Percentiles rank a stretch among this genome's conserved stretches.
These are phyloP conservation scores for Sechiopsis laciniata DNA, from an alignment of 306 rosid genomes.

Conservation along the genomic window DNA sequence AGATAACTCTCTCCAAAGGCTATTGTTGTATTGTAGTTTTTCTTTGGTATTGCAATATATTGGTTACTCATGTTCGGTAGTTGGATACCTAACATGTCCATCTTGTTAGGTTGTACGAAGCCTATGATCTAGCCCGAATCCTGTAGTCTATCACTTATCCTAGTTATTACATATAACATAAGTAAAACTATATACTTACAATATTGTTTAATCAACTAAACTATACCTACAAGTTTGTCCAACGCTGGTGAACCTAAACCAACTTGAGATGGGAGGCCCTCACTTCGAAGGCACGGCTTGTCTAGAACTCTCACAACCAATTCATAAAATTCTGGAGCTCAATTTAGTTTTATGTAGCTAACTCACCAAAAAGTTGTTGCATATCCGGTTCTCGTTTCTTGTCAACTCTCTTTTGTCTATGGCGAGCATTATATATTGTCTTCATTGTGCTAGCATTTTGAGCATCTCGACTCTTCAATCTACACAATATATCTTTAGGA, in stretches of 20 bases:
- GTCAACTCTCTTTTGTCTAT: constrained; percentile 26
- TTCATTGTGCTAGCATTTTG: constrained; percentile 28
- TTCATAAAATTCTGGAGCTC: constrained; percentile 11
- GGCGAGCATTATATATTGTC: constrained; percentile 31
- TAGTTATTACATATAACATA: neutral
- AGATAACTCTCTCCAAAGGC: no score
- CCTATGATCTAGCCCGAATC: no score
- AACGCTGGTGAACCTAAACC: neutral
- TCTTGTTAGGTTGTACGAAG: no score
- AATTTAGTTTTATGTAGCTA: constrained; percentile 18
- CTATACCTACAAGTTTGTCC: neutral
- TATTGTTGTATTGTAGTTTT: no score
- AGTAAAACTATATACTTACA: neutral
- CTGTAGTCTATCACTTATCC: no score
- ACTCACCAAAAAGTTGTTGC: constrained; percentile 27
- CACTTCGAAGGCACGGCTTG: constrained; percentile 15
- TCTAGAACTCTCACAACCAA: constrained; percentile 13
- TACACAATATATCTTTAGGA: constrained; percentile 32
- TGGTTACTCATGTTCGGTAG: no score
- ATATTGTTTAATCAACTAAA: constrained; percentile 3
- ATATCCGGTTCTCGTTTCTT: constrained; percentile 23
- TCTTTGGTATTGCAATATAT: no score
- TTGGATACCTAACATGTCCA: no score
- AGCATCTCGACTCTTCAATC: constrained; percentile 27
- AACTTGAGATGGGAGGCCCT: constrained; percentile 4